Conservation (phyloP, 2,329 filamentous ascomycete genomes). For the Stemphylium lycopersici region DNA sequence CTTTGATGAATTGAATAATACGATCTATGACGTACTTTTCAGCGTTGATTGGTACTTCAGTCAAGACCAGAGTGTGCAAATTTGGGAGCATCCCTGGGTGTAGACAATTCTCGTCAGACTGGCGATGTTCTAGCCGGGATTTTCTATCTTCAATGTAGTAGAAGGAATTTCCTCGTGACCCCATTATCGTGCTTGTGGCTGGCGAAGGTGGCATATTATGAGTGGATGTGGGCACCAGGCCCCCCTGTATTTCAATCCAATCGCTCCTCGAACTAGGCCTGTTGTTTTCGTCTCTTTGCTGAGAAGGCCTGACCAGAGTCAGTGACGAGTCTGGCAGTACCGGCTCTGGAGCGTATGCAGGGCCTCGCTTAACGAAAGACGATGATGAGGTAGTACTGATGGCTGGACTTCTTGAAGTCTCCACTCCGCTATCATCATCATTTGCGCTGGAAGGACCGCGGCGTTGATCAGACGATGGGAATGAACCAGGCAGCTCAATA, state of each 20-base stretch:
- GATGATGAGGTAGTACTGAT: slow-evolving; percentile 43
- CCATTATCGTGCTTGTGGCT: neutral
- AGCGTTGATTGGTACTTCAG: slow-evolving; percentile 59
- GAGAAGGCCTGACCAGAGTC: slow-evolving; percentile 23
- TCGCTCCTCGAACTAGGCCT: slow-evolving; percentile 1
- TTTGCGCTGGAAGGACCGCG: neutral
- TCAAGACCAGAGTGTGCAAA: slow-evolving; percentile 62
- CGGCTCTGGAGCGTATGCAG: slow-evolving; percentile 56
- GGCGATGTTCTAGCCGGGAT: slow-evolving; percentile 39
- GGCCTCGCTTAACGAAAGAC: slow-evolving; percentile 46
- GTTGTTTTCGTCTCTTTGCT: slow-evolving; percentile 10
- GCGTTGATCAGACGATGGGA: neutral
- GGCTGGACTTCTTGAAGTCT: slow-evolving; percentile 6
- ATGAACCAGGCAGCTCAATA: slow-evolving; percentile 33
- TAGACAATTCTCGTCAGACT: slow-evolving; percentile 46
- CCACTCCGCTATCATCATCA: neutral
- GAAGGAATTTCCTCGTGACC: slow-evolving; percentile 31
- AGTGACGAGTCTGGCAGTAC: slow-evolving; percentile 31
- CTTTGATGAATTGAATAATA: slow-evolving; percentile 61
- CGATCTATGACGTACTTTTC: slow-evolving; percentile 47
- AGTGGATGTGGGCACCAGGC: slow-evolving; percentile 7
- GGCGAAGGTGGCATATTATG: slow-evolving; percentile 1
- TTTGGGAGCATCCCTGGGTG: slow-evolving; percentile 63
- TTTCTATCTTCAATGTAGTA: slow-evolving; percentile 39
- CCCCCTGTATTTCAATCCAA: neutral